Percentiles rank a stretch among this genome's conserved stretches.
Conservation (phyloP, 176 grass and related monocot genomes). For the Poa annua region DNA sequence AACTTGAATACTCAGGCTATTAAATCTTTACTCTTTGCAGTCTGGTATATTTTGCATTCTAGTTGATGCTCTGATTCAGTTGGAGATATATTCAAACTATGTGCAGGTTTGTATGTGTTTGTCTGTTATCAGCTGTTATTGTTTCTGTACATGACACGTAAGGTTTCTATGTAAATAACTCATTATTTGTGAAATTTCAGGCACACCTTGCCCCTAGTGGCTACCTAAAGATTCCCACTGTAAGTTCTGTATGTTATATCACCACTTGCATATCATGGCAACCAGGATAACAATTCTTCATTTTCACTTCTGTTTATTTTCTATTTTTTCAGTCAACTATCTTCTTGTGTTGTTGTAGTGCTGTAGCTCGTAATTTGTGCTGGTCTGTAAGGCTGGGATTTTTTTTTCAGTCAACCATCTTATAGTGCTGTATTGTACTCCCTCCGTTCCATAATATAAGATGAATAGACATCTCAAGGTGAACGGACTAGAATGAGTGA, state of each 20-base stretch:
- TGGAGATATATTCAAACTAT: constrained; percentile 88
- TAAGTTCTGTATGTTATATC: constrained; percentile 51
- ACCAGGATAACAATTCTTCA: constrained; percentile 3
- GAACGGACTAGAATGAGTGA: no score
- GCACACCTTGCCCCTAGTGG: constrained; percentile 87
- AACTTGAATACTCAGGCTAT: background rate
- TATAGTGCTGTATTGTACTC: background rate
- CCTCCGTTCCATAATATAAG: no score
- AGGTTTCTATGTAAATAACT: constrained; percentile 37
- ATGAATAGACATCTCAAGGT: no score
- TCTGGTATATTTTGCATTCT: constrained; percentile 61
- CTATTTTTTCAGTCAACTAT: background rate
- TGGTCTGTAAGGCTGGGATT: background rate
- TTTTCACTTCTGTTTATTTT: constrained; percentile 21
- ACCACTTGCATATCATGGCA: background rate
- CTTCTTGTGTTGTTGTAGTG: background rate
- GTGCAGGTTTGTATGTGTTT: constrained; percentile 69
- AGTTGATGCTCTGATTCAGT: constrained; percentile 80
- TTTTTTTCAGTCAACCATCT: background rate
- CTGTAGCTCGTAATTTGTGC: background rate
- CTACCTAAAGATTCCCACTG: constrained; percentile 93
- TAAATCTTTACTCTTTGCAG: constrained; percentile 44
- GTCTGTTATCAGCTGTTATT: constrained; percentile 10
- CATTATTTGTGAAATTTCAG: constrained; percentile 60
- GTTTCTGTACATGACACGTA: background rate